These are phyloP conservation scores for Penicillium decumbens DNA, from an alignment of 2,329 filamentous ascomycete species.

Conservation along the genomic window DNA sequence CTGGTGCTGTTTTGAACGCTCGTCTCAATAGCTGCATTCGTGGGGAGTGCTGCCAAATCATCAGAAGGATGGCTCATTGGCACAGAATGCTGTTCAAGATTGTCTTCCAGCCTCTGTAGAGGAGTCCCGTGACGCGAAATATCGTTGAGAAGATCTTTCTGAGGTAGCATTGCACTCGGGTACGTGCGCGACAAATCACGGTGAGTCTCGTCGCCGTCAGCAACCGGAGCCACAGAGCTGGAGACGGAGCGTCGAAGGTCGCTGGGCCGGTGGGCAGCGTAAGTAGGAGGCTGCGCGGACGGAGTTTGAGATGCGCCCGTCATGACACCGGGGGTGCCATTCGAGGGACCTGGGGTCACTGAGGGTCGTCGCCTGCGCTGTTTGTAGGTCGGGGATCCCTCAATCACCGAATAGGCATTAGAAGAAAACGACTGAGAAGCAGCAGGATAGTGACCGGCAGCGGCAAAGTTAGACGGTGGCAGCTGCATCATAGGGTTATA, in stretches of 20 bases:
- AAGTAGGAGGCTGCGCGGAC: constrained; percentile 41
- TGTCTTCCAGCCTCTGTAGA: constrained; percentile 76
- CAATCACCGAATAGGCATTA: constrained; percentile 91
- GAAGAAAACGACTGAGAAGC: constrained; percentile 62
- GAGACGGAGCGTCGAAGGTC: constrained; percentile 90
- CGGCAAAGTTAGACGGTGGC: constrained; percentile 76
- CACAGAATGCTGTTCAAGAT: constrained; percentile 67
- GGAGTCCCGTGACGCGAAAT: constrained; percentile 90
- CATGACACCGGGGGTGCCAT: constrained; percentile 55
- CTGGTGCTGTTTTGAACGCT: constrained; percentile 54
- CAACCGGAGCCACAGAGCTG: constrained; percentile 73
- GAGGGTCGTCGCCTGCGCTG: constrained; percentile 91
- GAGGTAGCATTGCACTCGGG: constrained; percentile 65
- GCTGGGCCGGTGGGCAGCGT: constrained; percentile 71
- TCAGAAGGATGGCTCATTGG: constrained; percentile 60
- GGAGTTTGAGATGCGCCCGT: constrained; percentile 40
- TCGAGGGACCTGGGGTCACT: constrained; percentile 74
- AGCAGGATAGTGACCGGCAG: constrained; percentile 72
- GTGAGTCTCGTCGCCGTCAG: constrained; percentile 72
- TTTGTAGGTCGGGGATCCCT: constrained; percentile 98
- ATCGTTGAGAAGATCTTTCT: constrained; percentile 70
- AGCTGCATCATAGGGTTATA: constrained; percentile 89
- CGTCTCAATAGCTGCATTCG: constrained; percentile 57
- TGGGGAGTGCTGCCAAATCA: constrained; percentile 61
- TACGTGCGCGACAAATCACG: constrained; percentile 71